phyloP scores from a whole-genome alignment of 306 rosid genomes.

The Canavalia gladiata region DNA sequence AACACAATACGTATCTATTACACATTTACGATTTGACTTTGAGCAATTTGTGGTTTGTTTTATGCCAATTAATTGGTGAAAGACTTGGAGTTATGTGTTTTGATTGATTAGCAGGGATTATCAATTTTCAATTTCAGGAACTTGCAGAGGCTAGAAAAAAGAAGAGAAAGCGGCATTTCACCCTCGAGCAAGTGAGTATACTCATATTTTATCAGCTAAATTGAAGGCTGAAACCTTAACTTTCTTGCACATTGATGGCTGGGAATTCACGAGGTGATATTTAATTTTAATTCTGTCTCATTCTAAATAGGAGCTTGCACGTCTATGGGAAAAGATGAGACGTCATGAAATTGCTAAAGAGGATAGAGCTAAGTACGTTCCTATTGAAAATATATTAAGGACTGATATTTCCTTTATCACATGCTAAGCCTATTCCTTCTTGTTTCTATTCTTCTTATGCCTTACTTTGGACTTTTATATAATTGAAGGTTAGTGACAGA shows the following conservation, averaged over 20 bases:
- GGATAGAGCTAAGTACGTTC: slow-evolving; percentile 82
- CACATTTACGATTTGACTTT: neutral
- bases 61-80: neutral
- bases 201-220: slow-evolving; percentile 19
- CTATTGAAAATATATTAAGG: slow-evolving; percentile 2
- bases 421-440: neutral
- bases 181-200: slow-evolving; percentile 76
- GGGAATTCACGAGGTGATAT: neutral
- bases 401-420: slow-evolving; percentile 1
- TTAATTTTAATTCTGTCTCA: slow-evolving; percentile 27
- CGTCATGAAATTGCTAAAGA: slow-evolving; percentile 76
- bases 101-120: neutral
- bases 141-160: slow-evolving; percentile 87
- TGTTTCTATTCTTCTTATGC: neutral
- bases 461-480: neutral
- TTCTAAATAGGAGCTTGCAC: slow-evolving; percentile 78
- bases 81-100: slow-evolving; percentile 12
- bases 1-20: neutral
- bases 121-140: slow-evolving; percentile 65
- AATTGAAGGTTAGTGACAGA: slow-evolving; percentile 74
- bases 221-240: neutral
- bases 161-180: slow-evolving; percentile 83
- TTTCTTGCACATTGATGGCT: neutral
- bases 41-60: neutral
- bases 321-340: slow-evolving; percentile 96